A percentile compares a stretch with the other conserved stretches of the same genome.
phyloP scores from a whole-genome alignment of 1,284 basidiomycete species.

The Baeospora myosura region DNA sequence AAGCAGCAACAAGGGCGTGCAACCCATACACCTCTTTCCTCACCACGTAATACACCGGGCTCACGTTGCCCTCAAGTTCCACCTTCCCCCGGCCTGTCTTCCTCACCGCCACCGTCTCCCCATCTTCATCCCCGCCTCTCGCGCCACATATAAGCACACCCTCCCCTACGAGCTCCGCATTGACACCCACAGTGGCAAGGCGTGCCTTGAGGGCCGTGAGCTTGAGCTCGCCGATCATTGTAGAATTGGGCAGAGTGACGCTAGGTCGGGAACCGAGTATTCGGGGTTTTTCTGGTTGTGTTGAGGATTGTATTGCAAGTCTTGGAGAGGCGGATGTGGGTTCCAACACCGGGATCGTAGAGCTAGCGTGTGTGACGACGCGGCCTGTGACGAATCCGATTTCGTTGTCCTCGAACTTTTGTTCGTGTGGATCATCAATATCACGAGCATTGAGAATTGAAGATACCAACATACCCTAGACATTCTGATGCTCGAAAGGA shows the following conservation, averaged over 20 bases:
- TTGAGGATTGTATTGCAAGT: conserved; percentile 18
- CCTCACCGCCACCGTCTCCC: conserved; percentile 77
- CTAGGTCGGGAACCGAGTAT: conserved; percentile 56
- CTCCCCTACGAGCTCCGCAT: conserved; percentile 89
- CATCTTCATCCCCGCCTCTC: conserved; percentile 24
- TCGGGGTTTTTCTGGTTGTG: conserved; percentile 30
- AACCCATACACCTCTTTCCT: conserved; percentile 82
- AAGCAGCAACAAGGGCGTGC: conserved; percentile 79
- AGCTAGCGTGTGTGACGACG: conserved; percentile 75
- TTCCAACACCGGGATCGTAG: conserved; percentile 65
- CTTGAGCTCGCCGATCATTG: conserved; percentile 94
- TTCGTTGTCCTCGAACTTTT: conserved; percentile 94
- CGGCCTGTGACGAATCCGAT: conserved; percentile 87
- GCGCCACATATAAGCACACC: conserved; percentile 89
- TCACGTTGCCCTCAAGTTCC: conserved; percentile 82
- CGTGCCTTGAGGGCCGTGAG: conserved; percentile 79
- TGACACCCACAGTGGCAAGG: conserved; percentile 66
- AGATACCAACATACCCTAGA: conserved; percentile 82
- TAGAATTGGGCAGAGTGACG: conserved; percentile 68
- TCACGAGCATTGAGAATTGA: conserved; percentile 1
- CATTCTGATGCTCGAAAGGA: conserved; percentile 77
- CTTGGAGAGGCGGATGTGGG: conserved; percentile 32
- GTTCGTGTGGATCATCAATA: conserved; percentile 8
- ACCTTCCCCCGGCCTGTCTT: conserved; percentile 81
- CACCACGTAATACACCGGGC: conserved; percentile 83